Evolutionary conservation across 192 early-diverging fungal species (phyloP).

Genomic region (Podila epigama): DNA sequence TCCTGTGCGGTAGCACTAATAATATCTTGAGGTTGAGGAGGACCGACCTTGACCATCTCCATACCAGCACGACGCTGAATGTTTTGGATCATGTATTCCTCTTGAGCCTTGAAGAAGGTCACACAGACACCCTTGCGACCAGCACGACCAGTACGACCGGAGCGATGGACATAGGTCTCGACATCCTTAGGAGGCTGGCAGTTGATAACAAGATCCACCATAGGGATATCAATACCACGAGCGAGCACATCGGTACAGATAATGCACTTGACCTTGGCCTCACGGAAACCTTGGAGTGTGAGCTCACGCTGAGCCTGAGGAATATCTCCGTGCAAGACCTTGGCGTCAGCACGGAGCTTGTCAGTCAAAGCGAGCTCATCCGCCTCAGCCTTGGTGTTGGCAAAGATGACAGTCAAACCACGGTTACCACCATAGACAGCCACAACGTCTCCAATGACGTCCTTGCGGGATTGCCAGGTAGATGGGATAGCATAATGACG

Average conservation of each 20-base stretch:
- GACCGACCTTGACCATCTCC: conserved; percentile 77
- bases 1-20: conserved; percentile 80
- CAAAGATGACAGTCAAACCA: conserved; percentile 92
- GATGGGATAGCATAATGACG: conserved; percentile 86
- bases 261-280: conserved; percentile 84
- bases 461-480: conserved; percentile 87
- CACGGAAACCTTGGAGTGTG: conserved; percentile 84
- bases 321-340: conserved; percentile 88
- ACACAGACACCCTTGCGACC: conserved; percentile 88
- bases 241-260: conserved; percentile 96
- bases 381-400: conserved; percentile 91
- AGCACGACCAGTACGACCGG: conserved; percentile 94
- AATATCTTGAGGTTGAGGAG: conserved; percentile 94
- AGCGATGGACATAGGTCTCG: conserved; percentile 95
- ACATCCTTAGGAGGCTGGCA: conserved; percentile 93
- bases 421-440: conserved; percentile 82
- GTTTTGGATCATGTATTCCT: conserved; percentile 81
- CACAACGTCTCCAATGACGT: conserved; percentile 94
- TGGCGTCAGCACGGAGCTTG: conserved; percentile 76
- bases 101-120: conserved; percentile 90
- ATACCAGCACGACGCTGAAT: conserved; percentile 85
- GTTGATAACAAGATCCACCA: conserved; percentile 98
- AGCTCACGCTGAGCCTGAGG: conserved; percentile 79
- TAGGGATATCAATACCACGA: conserved; percentile 94
- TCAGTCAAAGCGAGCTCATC: conserved; percentile 80